A percentile compares a stretch with the other conserved stretches of the same genome.
phyloP scores from a whole-genome alignment of 345 rosid genomes.

The Bruguiera sexangula region DNA sequence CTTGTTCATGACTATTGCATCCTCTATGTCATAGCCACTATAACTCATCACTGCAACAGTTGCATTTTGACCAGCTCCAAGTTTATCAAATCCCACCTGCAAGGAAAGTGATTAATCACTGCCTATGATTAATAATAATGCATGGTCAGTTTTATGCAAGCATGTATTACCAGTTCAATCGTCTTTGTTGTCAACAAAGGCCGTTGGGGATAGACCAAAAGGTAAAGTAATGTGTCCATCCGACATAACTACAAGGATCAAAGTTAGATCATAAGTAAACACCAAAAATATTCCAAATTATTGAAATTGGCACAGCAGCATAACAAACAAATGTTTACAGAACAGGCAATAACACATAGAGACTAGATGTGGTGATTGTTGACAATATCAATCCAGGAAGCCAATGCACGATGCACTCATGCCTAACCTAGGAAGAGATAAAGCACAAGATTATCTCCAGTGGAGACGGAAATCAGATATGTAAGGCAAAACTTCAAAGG shows the following conservation, averaged over 20 bases:
- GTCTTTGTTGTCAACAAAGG: conserved; percentile 91
- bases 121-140: conserved; percentile 3
- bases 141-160: not conserved
- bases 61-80: conserved; percentile 99
- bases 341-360: not conserved
- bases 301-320: not conserved
- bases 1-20: conserved; percentile 97
- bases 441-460: too few species aligned
- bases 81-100: conserved; percentile 93
- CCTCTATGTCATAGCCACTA: conserved; percentile 96
- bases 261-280: conserved; percentile 1
- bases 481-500: too few species aligned
- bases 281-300: not conserved
- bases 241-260: conserved; percentile 50
- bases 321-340: not conserved
- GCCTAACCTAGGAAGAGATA: too few species aligned
- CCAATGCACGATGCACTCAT: too few species aligned
- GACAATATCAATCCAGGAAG: too few species aligned
- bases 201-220: conserved; percentile 90
- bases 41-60: conserved; percentile 96
- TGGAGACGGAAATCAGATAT: not conserved
- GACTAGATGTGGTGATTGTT: too few species aligned
- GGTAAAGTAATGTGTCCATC: conserved; percentile 86
- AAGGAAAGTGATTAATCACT: conserved; percentile 29
- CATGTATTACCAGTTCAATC: conserved; percentile 74